Percentiles rank a stretch among this genome's conserved stretches.
phyloP scores from a whole-genome alignment of 495 filamentous ascomycete genomes.

The Penicillium mononematosum region DNA sequence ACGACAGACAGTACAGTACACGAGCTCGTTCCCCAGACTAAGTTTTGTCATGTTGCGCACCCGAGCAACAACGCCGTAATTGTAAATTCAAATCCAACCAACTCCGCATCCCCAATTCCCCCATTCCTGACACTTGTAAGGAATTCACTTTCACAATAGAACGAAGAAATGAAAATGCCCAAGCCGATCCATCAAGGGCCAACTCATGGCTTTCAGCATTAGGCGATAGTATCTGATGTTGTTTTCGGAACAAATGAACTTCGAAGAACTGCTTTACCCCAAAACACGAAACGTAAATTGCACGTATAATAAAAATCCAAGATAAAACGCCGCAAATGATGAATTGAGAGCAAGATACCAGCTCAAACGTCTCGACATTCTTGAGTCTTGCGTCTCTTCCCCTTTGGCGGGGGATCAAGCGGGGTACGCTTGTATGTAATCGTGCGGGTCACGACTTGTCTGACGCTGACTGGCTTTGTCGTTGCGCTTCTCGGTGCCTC shows the following conservation, averaged over 20 bases:
- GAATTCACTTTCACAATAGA: background rate
- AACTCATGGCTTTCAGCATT: background rate
- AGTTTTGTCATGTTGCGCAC: background rate
- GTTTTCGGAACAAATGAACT: no score
- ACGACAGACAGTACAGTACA: no score
- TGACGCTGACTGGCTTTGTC: conserved; percentile 41
- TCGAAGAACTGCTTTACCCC: no score
- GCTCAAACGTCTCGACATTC: conserved; percentile 4
- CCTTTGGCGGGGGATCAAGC: conserved; percentile 42
- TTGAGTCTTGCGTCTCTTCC: conserved; percentile 38
- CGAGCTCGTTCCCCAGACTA: background rate
- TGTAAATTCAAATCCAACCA: background rate
- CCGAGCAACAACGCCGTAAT: background rate
- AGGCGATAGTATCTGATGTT: background rate
- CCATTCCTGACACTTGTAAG: background rate
- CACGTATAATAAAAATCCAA: background rate
- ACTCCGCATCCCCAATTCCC: background rate
- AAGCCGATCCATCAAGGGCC: background rate
- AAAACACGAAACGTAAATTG: no score
- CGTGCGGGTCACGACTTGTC: conserved; percentile 50
- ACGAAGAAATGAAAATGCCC: background rate
- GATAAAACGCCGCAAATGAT: background rate
- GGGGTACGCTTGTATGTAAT: conserved; percentile 47
- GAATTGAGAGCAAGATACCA: conserved; percentile 1
- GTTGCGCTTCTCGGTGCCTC: conserved; percentile 34